Conservation (phyloP, 2,329 filamentous ascomycete genomes). For the Bisporella sp. region DNA sequence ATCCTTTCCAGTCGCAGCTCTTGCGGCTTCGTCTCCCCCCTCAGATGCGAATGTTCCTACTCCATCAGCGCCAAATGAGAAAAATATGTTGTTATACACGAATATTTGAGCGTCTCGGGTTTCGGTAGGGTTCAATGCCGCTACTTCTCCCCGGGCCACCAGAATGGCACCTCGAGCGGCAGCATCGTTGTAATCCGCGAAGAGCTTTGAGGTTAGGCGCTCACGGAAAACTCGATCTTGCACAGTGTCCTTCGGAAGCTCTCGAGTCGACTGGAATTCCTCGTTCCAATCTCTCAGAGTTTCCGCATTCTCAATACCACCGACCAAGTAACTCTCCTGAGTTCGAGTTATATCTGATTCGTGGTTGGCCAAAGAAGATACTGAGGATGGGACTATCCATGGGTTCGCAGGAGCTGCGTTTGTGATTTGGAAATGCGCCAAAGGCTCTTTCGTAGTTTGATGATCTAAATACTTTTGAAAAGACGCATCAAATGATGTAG, state of each 20-base stretch:
- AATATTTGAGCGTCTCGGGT: slow-evolving; percentile 92
- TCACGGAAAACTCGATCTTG: slow-evolving; percentile 96
- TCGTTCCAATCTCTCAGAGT: slow-evolving; percentile 98
- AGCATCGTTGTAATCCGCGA: slow-evolving; percentile 95
- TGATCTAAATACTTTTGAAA: slow-evolving; percentile 77
- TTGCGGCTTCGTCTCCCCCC: slow-evolving; percentile 91
- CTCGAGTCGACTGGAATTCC: slow-evolving; percentile 93
- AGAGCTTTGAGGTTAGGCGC: slow-evolving; percentile 87
- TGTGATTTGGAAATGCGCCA: slow-evolving; percentile 91
- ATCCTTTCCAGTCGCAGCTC: slow-evolving; percentile 94
- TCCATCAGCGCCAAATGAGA: slow-evolving; percentile 95
- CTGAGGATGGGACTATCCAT: slow-evolving; percentile 74
- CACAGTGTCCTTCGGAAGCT: slow-evolving; percentile 87
- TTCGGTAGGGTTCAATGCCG: slow-evolving; percentile 92
- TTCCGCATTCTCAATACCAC: slow-evolving; percentile 88
- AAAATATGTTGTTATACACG: slow-evolving; percentile 99
- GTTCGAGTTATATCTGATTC: slow-evolving; percentile 79
- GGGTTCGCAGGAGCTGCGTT: slow-evolving; percentile 89
- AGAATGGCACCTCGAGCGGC: slow-evolving; percentile 86
- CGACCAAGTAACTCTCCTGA: slow-evolving; percentile 86
- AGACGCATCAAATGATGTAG: slow-evolving; percentile 70
- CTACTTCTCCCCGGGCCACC: slow-evolving; percentile 86
- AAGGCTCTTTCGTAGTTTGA: slow-evolving; percentile 77
- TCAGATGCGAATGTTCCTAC: slow-evolving; percentile 96
- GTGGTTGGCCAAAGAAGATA: slow-evolving; percentile 61